Conservation (phyloP, 2,329 filamentous ascomycete species). For the Ophiosphaerella narmari region DNA sequence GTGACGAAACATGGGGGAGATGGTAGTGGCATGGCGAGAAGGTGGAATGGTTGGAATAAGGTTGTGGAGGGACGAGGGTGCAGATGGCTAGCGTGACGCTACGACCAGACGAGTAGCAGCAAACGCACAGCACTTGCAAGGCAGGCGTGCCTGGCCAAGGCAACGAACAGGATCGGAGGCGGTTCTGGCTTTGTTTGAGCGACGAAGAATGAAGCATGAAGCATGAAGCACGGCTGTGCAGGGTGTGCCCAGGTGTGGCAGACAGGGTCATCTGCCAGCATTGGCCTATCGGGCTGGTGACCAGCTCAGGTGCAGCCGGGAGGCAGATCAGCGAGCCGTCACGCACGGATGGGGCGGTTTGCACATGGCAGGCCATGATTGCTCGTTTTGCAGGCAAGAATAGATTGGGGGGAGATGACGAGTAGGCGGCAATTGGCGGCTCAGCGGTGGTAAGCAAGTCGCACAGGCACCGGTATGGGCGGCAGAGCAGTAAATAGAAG, state of each 20-base stretch:
- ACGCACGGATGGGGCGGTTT: not conserved
- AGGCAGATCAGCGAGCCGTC: slow-evolving; percentile 31
- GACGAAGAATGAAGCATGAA: slow-evolving; percentile 30
- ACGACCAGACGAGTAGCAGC: slow-evolving; percentile 12
- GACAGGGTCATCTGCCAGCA: slow-evolving; percentile 34
- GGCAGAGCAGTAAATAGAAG: slow-evolving; percentile 7
- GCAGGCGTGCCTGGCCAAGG: slow-evolving; percentile 16
- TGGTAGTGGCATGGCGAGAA: slow-evolving; percentile 19
- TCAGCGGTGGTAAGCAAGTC: slow-evolving; percentile 4
- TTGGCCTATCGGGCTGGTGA: slow-evolving; percentile 41
- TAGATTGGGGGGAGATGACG: not conserved
- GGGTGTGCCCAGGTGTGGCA: slow-evolving; percentile 24
- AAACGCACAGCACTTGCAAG: slow-evolving; percentile 5
- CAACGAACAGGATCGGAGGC: slow-evolving; percentile 31
- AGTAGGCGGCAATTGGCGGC: slow-evolving; percentile 23
- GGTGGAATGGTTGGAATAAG: slow-evolving; percentile 15
- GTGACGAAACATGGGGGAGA: slow-evolving; percentile 40
- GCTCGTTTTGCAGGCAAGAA: not conserved
- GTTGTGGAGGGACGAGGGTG: slow-evolving; percentile 19
- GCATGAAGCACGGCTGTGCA: slow-evolving; percentile 40
- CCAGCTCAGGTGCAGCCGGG: slow-evolving; percentile 25
- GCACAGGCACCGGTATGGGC: no score
- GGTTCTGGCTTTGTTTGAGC: slow-evolving; percentile 25
- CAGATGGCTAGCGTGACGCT: slow-evolving; percentile 23
- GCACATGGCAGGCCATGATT: slow-evolving; percentile 2